phyloP scores from a whole-genome alignment of 2,329 filamentous ascomycete genomes.

The Trichoderma afroharzianum region DNA sequence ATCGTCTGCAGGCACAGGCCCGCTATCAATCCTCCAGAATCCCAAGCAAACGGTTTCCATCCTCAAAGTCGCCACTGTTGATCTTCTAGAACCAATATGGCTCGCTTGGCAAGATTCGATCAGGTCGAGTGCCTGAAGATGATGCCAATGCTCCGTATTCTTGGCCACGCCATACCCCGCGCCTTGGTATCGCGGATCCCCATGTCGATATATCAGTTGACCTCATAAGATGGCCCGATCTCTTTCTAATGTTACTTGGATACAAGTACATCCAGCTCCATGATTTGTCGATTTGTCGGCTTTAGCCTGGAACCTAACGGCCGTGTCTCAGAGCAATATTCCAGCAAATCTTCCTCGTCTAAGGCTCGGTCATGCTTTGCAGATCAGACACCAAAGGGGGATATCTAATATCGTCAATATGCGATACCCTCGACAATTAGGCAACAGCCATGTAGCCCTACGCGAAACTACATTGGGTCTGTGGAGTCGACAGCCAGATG shows the following conservation, averaged over 20 bases:
- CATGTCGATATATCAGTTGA: neutral
- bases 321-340: neutral
- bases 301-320: neutral
- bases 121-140: neutral
- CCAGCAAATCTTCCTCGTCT: neutral
- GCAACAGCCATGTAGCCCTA: constrained; percentile 10
- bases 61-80: neutral
- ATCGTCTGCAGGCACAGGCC: constrained; percentile 3
- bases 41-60: neutral
- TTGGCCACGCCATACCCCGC: neutral
- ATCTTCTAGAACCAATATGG: neutral
- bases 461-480: constrained; percentile 1
- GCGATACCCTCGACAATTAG: neutral
- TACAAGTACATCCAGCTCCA: neutral
- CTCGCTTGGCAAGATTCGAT: constrained; percentile 2
- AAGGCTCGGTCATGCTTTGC: neutral
- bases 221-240: neutral
- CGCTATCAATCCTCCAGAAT: neutral
- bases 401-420: constrained; percentile 3
- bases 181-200: neutral
- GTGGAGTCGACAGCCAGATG: neutral
- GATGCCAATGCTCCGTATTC: neutral
- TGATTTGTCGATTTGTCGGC: neutral
- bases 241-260: neutral
- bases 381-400: constrained; percentile 3